Evolutionary conservation across 805 yeast genomes (phyloP), one percentile per base, ranked within the genome.

Genomic region (Lachancea sp.): DNA sequence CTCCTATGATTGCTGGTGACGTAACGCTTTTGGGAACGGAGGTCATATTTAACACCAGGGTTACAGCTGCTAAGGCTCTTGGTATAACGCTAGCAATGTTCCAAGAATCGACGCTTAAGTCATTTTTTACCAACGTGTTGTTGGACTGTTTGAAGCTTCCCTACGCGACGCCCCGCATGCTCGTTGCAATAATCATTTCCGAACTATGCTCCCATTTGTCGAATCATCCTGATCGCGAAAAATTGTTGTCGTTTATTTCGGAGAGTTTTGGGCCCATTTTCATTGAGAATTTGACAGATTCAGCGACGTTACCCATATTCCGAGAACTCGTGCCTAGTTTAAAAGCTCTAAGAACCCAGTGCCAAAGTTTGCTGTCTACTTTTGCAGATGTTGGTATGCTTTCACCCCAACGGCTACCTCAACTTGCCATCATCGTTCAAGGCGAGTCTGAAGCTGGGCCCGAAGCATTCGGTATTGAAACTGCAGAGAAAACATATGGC

Each of bases 361-460:
- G 96, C 58, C 77, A 84, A 51, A 87, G 90, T 37, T 63, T 92
- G 38, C 75, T 88, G 47, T 78, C 81, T 40, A 78, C 87, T 1
- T 85, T 92, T 61, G 75, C 79, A 29, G 87, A 81, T 36, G 75
- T 71, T 23, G 96, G 90, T 4, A 83, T 81, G 59, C 61, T 90
- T 16, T 71, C 90, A 1, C 74, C 77, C 9, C 68, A 74, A 16
- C 82, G 80, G 55, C 60, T 87, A 4, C 97, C 97, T 0, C 83
- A 79, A 40, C 61, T 92, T 15, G 92, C 98, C 0, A 80, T 88
- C 4, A 78, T 89, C 8, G 96, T 90, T 3, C 90, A 88, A 60
- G 98, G 98, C 25, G 97, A 92, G 56, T 70, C 78, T 1, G 95
- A 85, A 45, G 95, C 97, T 2, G 97, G 96, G 2, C 87, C 95